Conservation (phyloP, 805 yeast genomes). For the Candida endomychidarum region DNA sequence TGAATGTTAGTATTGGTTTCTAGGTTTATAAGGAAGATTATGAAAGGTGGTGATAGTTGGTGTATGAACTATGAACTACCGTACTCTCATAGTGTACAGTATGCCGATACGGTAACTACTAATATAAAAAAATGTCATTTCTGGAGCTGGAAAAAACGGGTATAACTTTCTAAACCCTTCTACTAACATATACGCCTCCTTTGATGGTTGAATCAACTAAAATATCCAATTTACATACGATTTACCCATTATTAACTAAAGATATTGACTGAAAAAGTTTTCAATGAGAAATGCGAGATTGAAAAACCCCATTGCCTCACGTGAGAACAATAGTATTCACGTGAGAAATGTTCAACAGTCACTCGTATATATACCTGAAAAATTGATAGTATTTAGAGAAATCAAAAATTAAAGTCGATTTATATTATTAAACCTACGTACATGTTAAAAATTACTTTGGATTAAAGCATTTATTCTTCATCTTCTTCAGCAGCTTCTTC, state of each 20-base stretch:
- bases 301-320: constrained; percentile 3
- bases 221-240: constrained; percentile 29
- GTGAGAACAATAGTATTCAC: neutral
- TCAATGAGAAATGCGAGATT: constrained; percentile 3
- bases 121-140: no score
- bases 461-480: constrained; percentile 58
- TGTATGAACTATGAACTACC: no score
- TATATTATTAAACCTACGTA: constrained; percentile 13
- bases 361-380: neutral
- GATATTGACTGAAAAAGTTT: constrained; percentile 13
- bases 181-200: no score
- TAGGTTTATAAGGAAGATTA: neutral
- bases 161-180: no score
- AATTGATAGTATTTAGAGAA: no score
- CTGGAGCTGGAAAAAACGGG: no score
- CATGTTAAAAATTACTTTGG: constrained; percentile 2
- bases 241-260: constrained; percentile 34
- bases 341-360: constrained; percentile 2
- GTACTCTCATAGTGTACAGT: no score
- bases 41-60: no score
- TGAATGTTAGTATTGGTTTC: constrained; percentile 9
- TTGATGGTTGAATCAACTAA: no score
- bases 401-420: constrained; percentile 5
- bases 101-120: no score
- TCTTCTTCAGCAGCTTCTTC: constrained; percentile 69